These are phyloP conservation scores for Paraconiothyrium brasiliense DNA, from an alignment of 2,329 filamentous ascomycete genomes.

Conservation along the genomic window DNA sequence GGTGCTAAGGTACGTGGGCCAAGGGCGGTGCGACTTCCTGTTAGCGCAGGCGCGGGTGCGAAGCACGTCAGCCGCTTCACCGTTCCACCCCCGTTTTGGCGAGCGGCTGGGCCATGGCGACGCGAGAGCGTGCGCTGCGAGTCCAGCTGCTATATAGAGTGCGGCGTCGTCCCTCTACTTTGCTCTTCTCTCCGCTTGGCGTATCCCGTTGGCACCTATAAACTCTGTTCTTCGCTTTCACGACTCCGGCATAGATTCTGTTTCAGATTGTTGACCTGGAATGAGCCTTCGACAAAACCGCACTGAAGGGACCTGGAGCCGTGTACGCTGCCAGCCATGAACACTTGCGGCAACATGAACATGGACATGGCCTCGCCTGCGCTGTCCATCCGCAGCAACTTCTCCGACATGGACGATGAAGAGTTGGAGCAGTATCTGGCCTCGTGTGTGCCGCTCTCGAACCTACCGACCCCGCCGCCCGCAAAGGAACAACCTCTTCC, in stretches of 20 bases:
- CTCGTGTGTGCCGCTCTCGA: constrained; percentile 50
- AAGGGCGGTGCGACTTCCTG: constrained; percentile 11
- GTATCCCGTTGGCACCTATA: constrained; percentile 4
- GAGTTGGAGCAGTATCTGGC: constrained; percentile 52
- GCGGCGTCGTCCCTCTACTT: constrained; percentile 15
- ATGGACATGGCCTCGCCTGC: constrained; percentile 40
- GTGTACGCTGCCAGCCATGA: constrained; percentile 9
- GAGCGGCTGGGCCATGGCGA: constrained; percentile 16
- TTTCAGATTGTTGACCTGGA: constrained; percentile 17
- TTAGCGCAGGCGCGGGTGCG: constrained; percentile 5
- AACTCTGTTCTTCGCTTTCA: neutral
- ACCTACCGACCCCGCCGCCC: constrained; percentile 52
- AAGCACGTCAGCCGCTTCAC: constrained; percentile 30
- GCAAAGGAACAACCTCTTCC: constrained; percentile 35
- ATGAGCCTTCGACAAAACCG: constrained; percentile 27
- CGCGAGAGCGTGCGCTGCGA: constrained; percentile 5
- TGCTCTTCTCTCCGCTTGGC: constrained; percentile 24
- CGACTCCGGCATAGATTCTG: constrained; percentile 1
- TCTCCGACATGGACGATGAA: constrained; percentile 47
- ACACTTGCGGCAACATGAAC: constrained; percentile 25
- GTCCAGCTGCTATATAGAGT: constrained; percentile 26
- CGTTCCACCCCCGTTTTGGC: constrained; percentile 18
- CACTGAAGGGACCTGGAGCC: constrained; percentile 18
- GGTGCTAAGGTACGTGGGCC: constrained; percentile 6
- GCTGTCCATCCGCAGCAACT: constrained; percentile 20